Evolutionary conservation across 805 yeast genomes (phyloP), one percentile per base, ranked within the genome.

Genomic region (Hanseniaspora meyeri): DNA sequence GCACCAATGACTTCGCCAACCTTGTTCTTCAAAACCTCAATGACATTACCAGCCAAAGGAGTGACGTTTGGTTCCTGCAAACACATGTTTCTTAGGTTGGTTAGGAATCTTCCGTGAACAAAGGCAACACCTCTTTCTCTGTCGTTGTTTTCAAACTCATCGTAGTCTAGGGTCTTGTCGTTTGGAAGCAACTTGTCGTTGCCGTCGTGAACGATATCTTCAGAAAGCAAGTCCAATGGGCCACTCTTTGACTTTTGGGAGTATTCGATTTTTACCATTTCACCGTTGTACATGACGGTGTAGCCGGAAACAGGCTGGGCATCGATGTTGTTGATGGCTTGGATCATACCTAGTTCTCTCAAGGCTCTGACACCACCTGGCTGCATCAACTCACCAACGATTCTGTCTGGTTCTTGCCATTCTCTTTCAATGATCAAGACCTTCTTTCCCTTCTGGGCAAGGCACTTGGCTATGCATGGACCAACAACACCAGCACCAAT

Each of bases 401-500:
- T 93, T 62, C 99, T 77, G 69, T 93, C 96, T 1, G 98, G 98
- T 68, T 81, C 85, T 20, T 79, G 69, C 87, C 96, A 87, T 66
- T 88, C 96, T 60, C 96, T 78, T 67, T 93, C 99, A 17, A 85
- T 74, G 14, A 75, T 69, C 12, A 81, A 67, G 8, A 93, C 97
- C 52, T 77, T 76, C 62, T 95, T 77, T 36, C 97, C 97, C 65
- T 87, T 95, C 63, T 91, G 77, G 0, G 96, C 97, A 56, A 93
- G 72, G 3, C 86, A 89, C 1, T 89, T 85, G 46, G 97, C 97
- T 19, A 91, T 76, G 57, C 91, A 83, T 1, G 98, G 96, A 1
- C 99, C 98, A 27, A 88, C 83, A 20, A 91, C 95, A 57, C 98
- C 98, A n/a, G 97, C 97, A n/a, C 98, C 98, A 42, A 93, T 81